These are phyloP conservation scores for Vanrija sp. DNA, from an alignment of 1,284 basidiomycete species.

Conservation along the genomic window DNA sequence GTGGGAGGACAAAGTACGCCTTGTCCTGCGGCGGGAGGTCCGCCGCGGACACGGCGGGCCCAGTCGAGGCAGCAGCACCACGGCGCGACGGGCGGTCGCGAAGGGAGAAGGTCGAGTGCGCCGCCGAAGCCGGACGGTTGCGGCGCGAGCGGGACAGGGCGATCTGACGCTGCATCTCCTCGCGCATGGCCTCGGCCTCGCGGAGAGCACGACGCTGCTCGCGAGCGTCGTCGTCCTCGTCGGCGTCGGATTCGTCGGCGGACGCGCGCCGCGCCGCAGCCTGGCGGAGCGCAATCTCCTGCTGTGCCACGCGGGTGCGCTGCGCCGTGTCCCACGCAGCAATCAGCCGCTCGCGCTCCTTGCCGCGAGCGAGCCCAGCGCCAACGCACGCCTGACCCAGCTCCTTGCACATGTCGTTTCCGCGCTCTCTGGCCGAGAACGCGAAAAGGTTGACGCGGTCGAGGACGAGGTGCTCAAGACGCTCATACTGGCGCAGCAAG, in stretches of 20 bases:
- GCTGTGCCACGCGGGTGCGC: slow-evolving; percentile 31
- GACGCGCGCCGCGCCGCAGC: background rate
- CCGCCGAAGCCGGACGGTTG: slow-evolving; percentile 44
- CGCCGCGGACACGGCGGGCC: slow-evolving; percentile 11
- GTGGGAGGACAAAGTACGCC: slow-evolving; percentile 45
- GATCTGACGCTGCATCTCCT: slow-evolving; percentile 30
- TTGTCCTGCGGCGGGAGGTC: slow-evolving; percentile 35
- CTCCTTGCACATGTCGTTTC: slow-evolving; percentile 39
- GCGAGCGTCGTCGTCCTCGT: slow-evolving; percentile 14
- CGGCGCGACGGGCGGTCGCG: slow-evolving; percentile 34
- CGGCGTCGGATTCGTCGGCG: slow-evolving; percentile 10
- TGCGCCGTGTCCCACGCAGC: slow-evolving; percentile 40
- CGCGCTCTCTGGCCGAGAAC: slow-evolving; percentile 44
- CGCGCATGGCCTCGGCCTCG: slow-evolving; percentile 18
- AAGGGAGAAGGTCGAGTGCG: slow-evolving; percentile 42
- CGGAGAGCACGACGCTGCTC: slow-evolving; percentile 19
- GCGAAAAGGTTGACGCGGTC: slow-evolving; percentile 51
- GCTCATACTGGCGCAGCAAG: slow-evolving; percentile 33
- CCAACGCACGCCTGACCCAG: slow-evolving; percentile 40
- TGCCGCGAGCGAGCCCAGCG: slow-evolving; percentile 39
- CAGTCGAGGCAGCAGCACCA: slow-evolving; percentile 8
- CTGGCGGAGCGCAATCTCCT: slow-evolving; percentile 21
- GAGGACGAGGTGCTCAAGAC: slow-evolving; percentile 47
- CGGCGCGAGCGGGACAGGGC: slow-evolving; percentile 34
- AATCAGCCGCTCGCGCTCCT: slow-evolving; percentile 46